A percentile compares a stretch with the other conserved stretches of the same genome.
Evolutionary conservation across 805 yeast species (phyloP).

Genomic region (Schwanniomyces vanrijiae): DNA sequence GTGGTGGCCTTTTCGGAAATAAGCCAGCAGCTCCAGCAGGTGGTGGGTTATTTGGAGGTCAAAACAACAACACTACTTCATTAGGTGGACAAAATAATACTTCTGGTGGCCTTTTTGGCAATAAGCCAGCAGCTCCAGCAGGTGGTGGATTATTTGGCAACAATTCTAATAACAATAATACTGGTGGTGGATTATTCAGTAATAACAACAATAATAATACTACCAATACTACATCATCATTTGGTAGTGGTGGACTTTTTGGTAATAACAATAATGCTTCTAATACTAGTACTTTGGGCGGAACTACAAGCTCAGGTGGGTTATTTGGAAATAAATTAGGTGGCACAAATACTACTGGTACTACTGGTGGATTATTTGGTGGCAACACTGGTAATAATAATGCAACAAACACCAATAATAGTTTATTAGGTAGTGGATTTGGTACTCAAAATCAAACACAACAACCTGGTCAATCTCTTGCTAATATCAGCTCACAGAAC

Average conservation of each 20-base stretch:
- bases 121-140: constrained; percentile 1
- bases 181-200: constrained; percentile 42
- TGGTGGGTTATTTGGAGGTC: constrained; percentile 45
- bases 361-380: constrained; percentile 20
- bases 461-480: constrained; percentile 22
- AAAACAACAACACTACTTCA: constrained; percentile 18
- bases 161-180: constrained; percentile 12
- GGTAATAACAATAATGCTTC: constrained; percentile 7
- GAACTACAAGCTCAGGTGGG: constrained; percentile 20
- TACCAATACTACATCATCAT: constrained; percentile 12
- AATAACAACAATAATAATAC: constrained; percentile 23
- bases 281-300: constrained; percentile 14
- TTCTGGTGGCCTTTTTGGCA: constrained; percentile 19
- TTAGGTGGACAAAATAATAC: constrained; percentile 3
- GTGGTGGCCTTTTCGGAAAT: constrained; percentile 27
- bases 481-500: constrained; percentile 37
- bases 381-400: constrained; percentile 13
- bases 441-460: constrained; percentile 20
- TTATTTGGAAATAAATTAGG: constrained; percentile 39
- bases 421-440: constrained; percentile 15
- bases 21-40: constrained; percentile 13
- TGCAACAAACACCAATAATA: constrained; percentile 11
- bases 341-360: constrained; percentile 11
- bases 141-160: constrained; percentile 26
- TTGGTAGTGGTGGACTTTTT: constrained; percentile 17